phyloP scores from a whole-genome alignment of 495 filamentous ascomycete species.

The Aspergillus egyptiacus region DNA sequence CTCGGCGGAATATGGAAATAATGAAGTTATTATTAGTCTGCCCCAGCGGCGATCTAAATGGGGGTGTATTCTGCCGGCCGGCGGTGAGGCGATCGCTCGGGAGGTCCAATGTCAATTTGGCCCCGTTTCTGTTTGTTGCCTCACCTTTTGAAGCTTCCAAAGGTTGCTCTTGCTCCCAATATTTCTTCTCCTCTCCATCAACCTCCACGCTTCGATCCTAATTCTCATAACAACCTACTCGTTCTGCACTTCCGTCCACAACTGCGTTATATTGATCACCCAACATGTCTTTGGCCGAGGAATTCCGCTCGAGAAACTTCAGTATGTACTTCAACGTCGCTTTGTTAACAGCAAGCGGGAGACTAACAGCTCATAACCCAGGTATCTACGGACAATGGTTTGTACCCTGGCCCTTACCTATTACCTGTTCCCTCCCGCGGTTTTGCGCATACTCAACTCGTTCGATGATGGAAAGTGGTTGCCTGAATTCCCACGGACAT shows the following conservation, averaged over 20 bases:
- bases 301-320: slow-evolving; percentile 95
- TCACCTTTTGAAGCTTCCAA: slow-evolving; percentile 12
- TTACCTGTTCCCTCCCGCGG: slow-evolving; percentile 3
- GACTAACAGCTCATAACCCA: slow-evolving; percentile 41
- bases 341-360: slow-evolving; percentile 6
- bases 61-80: slow-evolving; percentile 20
- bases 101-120: slow-evolving; percentile 21
- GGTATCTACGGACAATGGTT: slow-evolving; percentile 99
- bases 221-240: background rate
- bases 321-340: slow-evolving; percentile 57
- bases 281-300: slow-evolving; percentile 53
- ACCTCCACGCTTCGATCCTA: background rate
- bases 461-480: slow-evolving; percentile 15
- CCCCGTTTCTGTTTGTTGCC: slow-evolving; percentile 16
- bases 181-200: slow-evolving; percentile 1
- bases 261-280: background rate
- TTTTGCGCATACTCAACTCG: background rate
- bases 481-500: slow-evolving; percentile 15
- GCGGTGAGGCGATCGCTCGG: slow-evolving; percentile 22
- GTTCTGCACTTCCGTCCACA: background rate
- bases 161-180: background rate
- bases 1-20: background rate
- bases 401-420: slow-evolving; percentile 30
- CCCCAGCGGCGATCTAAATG: background rate
- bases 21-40: background rate